These are phyloP conservation scores for Triglochin maritima DNA, from an alignment of 106 monocot species.

Conservation along the genomic window DNA sequence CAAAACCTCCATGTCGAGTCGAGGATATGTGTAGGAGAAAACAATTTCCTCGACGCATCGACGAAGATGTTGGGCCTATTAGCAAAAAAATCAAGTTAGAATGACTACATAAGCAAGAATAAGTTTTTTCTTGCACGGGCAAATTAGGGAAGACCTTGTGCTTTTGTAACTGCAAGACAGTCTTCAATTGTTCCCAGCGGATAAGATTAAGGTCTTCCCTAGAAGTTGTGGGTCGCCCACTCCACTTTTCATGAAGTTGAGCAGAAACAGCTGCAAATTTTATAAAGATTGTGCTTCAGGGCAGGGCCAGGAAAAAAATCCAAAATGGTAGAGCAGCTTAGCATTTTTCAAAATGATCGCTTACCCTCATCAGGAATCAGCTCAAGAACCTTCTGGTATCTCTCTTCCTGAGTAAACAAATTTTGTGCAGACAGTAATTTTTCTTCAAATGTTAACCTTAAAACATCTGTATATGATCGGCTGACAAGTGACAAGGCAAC, in stretches of 20 bases:
- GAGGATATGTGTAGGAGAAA: slow-evolving; percentile 87
- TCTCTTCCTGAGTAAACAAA: slow-evolving; percentile 53
- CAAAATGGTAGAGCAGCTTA: neutral
- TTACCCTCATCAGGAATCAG: slow-evolving; percentile 88
- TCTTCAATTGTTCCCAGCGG: slow-evolving; percentile 87
- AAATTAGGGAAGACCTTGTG: slow-evolving; percentile 43
- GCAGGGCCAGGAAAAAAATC: no score
- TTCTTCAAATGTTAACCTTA: slow-evolving; percentile 56
- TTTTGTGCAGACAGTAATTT: slow-evolving; percentile 53
- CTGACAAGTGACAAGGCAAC: slow-evolving; percentile 23
- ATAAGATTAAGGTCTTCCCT: slow-evolving; percentile 55
- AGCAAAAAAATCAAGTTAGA: neutral
- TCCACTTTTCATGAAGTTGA: slow-evolving; percentile 81
- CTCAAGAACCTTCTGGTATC: slow-evolving; percentile 70
- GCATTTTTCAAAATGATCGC: neutral
- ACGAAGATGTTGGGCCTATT: slow-evolving; percentile 45
- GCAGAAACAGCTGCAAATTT: slow-evolving; percentile 47
- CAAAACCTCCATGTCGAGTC: slow-evolving; percentile 89
- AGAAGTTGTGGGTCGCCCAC: slow-evolving; percentile 42
- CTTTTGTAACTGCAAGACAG: slow-evolving; percentile 72
- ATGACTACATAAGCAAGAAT: neutral
- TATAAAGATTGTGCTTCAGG: neutral
- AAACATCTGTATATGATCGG: slow-evolving; percentile 73
- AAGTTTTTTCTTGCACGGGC: neutral
- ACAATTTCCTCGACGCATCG: slow-evolving; percentile 90